A percentile compares a stretch with the other conserved stretches of the same genome.
Conservation (phyloP, 208 protist genomes). For the Acanthamoeba sp. region DNA sequence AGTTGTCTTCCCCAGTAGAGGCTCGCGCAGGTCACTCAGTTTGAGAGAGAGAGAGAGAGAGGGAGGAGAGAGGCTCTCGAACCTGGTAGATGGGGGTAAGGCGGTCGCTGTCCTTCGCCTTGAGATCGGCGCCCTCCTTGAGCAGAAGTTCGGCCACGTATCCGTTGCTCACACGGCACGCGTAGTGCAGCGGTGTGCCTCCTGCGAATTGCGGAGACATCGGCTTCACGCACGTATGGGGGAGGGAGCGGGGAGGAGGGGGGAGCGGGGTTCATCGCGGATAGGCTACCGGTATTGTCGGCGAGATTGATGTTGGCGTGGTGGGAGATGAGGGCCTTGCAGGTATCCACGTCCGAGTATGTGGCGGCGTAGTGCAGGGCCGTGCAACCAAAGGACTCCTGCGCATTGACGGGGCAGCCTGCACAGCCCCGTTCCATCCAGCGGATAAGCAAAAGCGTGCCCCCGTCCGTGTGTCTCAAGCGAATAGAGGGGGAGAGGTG, state of each 20-base stretch:
- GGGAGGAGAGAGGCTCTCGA: too few relatives aligned
- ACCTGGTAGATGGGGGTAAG: slow-evolving; percentile 60
- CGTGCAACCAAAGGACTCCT: slow-evolving; percentile 41
- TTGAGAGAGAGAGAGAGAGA: too few relatives aligned
- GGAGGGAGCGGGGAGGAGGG: neutral
- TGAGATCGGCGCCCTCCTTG: slow-evolving; percentile 6
- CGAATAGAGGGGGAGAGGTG: neutral
- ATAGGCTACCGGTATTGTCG: slow-evolving; percentile 67
- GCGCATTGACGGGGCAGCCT: slow-evolving; percentile 44
- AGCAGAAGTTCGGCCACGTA: neutral
- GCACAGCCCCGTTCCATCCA: neutral
- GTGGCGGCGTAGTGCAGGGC: slow-evolving; percentile 62
- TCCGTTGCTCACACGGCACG: slow-evolving; percentile 9
- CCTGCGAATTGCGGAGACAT: too few relatives aligned
- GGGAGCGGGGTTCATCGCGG: too few relatives aligned
- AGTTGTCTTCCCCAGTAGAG: too few relatives aligned
- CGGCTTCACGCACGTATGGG: too few relatives aligned
- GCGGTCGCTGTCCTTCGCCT: slow-evolving; percentile 9
- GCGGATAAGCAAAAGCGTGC: neutral
- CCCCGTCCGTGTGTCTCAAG: neutral
- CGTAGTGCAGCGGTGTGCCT: slow-evolving; percentile 54
- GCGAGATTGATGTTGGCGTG: neutral
- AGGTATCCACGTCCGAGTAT: slow-evolving; percentile 20
- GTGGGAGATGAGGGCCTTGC: neutral
- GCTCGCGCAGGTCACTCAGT: neutral